Percentiles rank a stretch among this genome's conserved stretches.
phyloP scores from a whole-genome alignment of 2,329 filamentous ascomycete genomes.

The Ophiostoma sp. region DNA sequence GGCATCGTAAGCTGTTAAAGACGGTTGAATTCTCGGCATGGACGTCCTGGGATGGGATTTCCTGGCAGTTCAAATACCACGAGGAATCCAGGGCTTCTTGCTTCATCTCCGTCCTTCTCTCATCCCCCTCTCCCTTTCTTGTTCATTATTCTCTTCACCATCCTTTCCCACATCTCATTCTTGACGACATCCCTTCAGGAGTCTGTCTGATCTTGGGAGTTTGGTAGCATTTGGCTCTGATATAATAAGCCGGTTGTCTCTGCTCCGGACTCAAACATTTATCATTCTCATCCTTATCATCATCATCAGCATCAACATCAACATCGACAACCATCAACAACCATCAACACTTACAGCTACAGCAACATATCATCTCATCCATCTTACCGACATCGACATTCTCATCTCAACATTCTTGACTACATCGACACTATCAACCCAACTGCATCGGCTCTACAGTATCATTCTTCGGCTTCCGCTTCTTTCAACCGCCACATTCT shows the following conservation, averaged over 20 bases:
- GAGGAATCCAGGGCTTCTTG: conserved; percentile 14
- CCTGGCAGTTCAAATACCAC: conserved; percentile 14
- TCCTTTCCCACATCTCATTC: conserved; percentile 4
- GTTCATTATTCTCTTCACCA: conserved; percentile 1
- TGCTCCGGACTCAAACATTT: background rate
- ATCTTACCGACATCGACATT: background rate
- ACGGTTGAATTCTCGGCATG: background rate
- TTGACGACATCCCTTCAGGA: conserved; percentile 8
- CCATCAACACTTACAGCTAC: background rate
- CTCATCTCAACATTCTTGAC: background rate
- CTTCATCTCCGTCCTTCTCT: conserved; percentile 19
- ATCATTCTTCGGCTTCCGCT: background rate
- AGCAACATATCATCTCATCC: background rate
- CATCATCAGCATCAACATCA: background rate
- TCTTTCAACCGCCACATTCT: background rate
- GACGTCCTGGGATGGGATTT: background rate
- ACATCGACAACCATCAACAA: background rate
- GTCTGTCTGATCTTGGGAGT: background rate
- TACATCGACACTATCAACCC: background rate
- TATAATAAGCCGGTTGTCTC: conserved; percentile 1
- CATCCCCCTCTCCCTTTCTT: conserved; percentile 21
- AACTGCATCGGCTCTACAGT: too few species aligned
- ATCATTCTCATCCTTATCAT: background rate
- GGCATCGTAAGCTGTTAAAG: conserved; percentile 6
- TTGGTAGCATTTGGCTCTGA: background rate